Percentiles rank a stretch among this genome's conserved stretches.
Evolutionary conservation across 2,329 filamentous ascomycete genomes (phyloP).

Genomic region (Stachybotrys echinatus): DNA sequence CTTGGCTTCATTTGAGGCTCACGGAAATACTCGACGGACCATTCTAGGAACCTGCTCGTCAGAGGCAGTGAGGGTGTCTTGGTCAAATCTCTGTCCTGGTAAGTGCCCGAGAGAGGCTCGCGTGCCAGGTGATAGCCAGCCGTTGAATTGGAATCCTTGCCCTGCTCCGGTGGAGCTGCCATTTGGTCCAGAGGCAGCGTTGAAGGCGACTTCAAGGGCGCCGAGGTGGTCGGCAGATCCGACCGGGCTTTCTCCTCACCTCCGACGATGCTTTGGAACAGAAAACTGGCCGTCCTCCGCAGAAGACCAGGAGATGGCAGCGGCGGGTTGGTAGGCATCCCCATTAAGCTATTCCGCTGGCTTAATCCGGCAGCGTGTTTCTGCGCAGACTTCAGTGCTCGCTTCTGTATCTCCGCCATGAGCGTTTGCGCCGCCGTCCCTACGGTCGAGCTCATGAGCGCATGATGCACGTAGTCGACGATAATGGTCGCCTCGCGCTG

Average conservation of each 20-base stretch:
- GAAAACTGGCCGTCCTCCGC: constrained; percentile 57
- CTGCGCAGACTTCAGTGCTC: constrained; percentile 40
- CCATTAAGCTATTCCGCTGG: constrained; percentile 37
- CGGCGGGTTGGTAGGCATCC: constrained; percentile 33
- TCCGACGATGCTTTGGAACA: constrained; percentile 55
- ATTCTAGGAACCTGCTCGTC: constrained; percentile 80
- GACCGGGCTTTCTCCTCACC: constrained; percentile 38
- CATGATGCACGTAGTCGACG: constrained; percentile 77
- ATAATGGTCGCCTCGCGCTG: constrained; percentile 80
- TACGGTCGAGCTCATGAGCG: constrained; percentile 71
- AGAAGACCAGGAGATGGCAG: constrained; percentile 52
- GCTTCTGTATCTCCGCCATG: constrained; percentile 66
- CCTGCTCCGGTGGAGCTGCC: constrained; percentile 63
- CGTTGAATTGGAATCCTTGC: constrained; percentile 59
- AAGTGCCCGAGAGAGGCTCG: constrained; percentile 75
- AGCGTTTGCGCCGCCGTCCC: constrained; percentile 64
- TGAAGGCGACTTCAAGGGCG: constrained; percentile 22
- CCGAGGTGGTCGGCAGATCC: constrained; percentile 21
- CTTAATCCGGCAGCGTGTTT: constrained; percentile 34
- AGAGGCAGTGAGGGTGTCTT: constrained; percentile 65
- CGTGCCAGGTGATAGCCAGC: constrained; percentile 72
- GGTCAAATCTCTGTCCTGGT: constrained; percentile 55
- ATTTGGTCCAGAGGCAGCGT: constrained; percentile 35
- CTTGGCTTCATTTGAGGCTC: constrained; percentile 97
- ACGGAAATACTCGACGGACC: constrained; percentile 96